phyloP scores from a whole-genome alignment of 805 yeast genomes.

The Debaryomyces maramus region DNA sequence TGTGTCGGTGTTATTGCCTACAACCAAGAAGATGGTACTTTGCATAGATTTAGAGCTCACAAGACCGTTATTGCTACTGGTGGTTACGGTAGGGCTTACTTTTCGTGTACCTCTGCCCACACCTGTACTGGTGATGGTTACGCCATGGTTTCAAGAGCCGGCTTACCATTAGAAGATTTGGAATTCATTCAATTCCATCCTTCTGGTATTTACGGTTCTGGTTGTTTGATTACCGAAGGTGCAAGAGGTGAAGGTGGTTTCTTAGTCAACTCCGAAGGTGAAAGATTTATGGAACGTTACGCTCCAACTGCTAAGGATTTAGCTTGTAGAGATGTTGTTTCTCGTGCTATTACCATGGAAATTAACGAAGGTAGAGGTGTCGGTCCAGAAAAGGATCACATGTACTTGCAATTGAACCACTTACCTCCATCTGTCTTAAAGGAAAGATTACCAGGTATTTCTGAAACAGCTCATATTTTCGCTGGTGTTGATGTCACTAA shows the following conservation, averaged over 20 bases:
- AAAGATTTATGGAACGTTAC: constrained; percentile 98
- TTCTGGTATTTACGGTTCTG: constrained; percentile 98
- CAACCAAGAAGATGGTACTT: constrained; percentile 98
- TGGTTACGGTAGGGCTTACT: constrained; percentile 98
- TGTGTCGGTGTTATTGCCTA: constrained; percentile 96
- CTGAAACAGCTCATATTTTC: constrained; percentile 96
- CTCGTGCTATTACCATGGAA: constrained; percentile 97
- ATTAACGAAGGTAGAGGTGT: constrained; percentile 99
- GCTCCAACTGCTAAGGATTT: constrained; percentile 98
- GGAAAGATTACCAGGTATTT: constrained; percentile 98
- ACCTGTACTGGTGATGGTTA: constrained; percentile 99
- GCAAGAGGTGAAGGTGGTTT: constrained; percentile 99
- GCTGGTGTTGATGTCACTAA: constrained; percentile 99
- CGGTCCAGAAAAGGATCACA: constrained; percentile 93
- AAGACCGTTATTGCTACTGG: constrained; percentile 97
- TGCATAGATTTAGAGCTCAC: constrained; percentile 96
- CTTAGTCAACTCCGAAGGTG: constrained; percentile 95
- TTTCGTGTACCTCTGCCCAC: constrained; percentile 98
- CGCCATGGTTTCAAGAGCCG: constrained; percentile 98
- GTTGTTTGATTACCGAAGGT: constrained; percentile 98
- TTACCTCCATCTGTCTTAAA: constrained; percentile 86
- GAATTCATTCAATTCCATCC: constrained; percentile 99
- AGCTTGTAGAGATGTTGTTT: constrained; percentile 97
- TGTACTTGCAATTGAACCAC: constrained; percentile 90
- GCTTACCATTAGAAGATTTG: constrained; percentile 94